Percentiles rank a stretch among this genome's conserved stretches.
Conservation (phyloP, 305 asterid genomes). For the Nicotiana rustica region DNA sequence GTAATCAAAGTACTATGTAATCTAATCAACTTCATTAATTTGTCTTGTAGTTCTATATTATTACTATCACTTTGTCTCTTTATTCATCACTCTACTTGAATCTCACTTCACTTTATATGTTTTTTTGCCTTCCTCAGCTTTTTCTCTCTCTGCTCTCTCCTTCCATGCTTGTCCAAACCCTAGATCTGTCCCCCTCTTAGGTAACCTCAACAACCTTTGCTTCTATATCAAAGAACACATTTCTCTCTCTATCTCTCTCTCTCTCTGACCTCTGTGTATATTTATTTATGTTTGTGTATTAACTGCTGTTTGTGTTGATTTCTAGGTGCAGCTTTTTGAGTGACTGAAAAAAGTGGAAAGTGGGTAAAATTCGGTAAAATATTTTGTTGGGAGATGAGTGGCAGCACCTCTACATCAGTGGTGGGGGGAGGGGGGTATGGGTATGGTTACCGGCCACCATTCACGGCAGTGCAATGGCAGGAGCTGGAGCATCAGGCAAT, state of each 20-base stretch:
- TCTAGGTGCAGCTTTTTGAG: constrained; percentile 58
- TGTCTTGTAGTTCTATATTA: not conserved
- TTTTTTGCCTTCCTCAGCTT: constrained; percentile 20
- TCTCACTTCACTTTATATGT: constrained; percentile 10
- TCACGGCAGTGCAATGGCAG: constrained; percentile 97
- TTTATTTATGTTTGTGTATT: constrained; percentile 40
- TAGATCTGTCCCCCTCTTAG: constrained; percentile 88
- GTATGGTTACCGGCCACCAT: constrained; percentile 68
- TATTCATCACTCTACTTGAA: not conserved
- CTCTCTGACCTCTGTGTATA: not conserved
- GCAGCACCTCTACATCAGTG: constrained; percentile 55
- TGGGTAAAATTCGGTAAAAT: not conserved
- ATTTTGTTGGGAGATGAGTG: constrained; percentile 66
- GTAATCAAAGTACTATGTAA: constrained; percentile 13
- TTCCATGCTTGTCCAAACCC: constrained; percentile 85
- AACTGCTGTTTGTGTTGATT: constrained; percentile 43
- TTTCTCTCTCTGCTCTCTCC: constrained; percentile 39
- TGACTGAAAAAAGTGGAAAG: constrained; percentile 40
- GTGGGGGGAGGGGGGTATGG: constrained; percentile 72
- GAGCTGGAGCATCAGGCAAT: constrained; percentile 98
- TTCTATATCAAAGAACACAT: constrained; percentile 5
- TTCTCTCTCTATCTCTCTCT: not conserved
- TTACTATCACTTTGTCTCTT: not conserved
- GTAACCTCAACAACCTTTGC: constrained; percentile 49
- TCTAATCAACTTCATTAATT: not conserved